A percentile compares a stretch with the other conserved stretches of the same genome.
phyloP scores from a whole-genome alignment of 257 asterid genomes.

The Scutellaria galericulata region DNA sequence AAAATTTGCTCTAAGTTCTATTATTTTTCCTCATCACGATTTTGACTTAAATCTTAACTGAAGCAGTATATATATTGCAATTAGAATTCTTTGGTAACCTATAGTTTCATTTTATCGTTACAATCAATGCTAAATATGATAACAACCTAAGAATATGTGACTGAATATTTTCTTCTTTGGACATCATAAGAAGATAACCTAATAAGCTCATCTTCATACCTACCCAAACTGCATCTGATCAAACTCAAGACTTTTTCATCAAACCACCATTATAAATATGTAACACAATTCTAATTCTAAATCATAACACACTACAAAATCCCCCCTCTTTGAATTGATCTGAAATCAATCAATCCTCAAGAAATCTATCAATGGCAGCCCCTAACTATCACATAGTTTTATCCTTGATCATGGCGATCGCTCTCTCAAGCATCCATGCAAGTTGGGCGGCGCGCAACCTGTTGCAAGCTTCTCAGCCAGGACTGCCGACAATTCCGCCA shows the following conservation, averaged over 20 bases:
- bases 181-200: conserved; percentile 25
- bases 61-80: too few species aligned
- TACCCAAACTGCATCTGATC: conserved; percentile 25
- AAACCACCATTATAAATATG: conserved; percentile 27
- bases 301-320: neutral
- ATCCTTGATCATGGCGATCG: conserved; percentile 13
- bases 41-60: too few species aligned
- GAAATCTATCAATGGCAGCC: conserved; percentile 30
- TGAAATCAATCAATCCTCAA: neutral
- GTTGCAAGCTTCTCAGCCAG: conserved; percentile 36
- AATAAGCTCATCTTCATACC: conserved; percentile 23
- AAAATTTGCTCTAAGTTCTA: too few species aligned
- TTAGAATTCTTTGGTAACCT: too few species aligned
- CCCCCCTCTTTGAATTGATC: neutral
- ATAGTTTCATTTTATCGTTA: too few species aligned
- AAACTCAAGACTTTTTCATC: neutral
- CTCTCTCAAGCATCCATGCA: conserved; percentile 23
- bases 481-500: conserved; percentile 21
- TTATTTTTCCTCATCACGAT: too few species aligned
- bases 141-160: too few species aligned
- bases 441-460: conserved; percentile 29
- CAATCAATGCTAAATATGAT: too few species aligned
- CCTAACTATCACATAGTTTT: neutral
- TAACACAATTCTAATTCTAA: neutral
- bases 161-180: too few species aligned